These are phyloP conservation scores for Talaromyces sp. DNA, from an alignment of 2,329 filamentous ascomycete genomes.

Conservation along the genomic window DNA sequence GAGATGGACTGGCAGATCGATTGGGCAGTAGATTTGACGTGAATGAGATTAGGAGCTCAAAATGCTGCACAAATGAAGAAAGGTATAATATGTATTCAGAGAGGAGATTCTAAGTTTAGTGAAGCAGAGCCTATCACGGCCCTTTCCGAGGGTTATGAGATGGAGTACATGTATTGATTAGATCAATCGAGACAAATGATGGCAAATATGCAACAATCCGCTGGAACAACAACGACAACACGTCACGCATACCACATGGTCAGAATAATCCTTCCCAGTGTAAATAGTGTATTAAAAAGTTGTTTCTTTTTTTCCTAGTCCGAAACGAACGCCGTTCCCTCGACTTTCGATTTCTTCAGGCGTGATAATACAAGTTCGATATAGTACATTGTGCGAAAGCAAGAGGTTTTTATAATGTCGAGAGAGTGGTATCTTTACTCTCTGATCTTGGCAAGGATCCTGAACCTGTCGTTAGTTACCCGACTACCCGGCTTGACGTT, in stretches of 20 bases:
- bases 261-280: constrained; percentile 15
- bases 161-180: constrained; percentile 10
- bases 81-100: constrained; percentile 13
- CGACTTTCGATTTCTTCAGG: constrained; percentile 1
- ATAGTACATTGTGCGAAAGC: constrained; percentile 20
- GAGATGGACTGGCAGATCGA: constrained; percentile 50
- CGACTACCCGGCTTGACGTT: not conserved
- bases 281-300: constrained; percentile 15
- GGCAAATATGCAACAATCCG: constrained; percentile 18
- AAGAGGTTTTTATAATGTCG: constrained; percentile 10
- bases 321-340: not conserved
- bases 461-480: constrained; percentile 39
- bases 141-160: not conserved
- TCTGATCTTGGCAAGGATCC: constrained; percentile 98
- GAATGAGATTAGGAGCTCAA: not conserved
- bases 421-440: constrained; percentile 60
- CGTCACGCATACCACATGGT: constrained; percentile 18
- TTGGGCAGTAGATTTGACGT: constrained; percentile 22
- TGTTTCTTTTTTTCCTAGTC: constrained; percentile 5
- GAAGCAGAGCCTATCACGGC: constrained; percentile 2
- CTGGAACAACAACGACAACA: constrained; percentile 18
- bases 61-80: not conserved
- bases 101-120: constrained; percentile 13
- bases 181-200: not conserved
- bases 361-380: constrained; percentile 20